Evolutionary conservation across 768 basidiomycete genomes (phyloP).

Genomic region (Termitomyces sp.): DNA sequence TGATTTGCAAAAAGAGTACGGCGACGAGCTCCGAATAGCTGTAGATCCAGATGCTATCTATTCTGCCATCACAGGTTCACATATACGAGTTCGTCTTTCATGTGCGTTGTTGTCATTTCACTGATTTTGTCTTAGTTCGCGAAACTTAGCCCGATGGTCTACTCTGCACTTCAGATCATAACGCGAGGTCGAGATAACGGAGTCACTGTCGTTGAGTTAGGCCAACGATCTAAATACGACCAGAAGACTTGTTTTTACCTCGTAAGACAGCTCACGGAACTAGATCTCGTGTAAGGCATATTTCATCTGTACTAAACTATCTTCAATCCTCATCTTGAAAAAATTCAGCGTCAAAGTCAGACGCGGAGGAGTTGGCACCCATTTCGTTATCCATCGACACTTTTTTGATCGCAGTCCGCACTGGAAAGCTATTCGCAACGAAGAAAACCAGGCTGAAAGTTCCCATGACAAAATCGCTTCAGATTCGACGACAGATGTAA

Average conservation of each 20-base stretch:
- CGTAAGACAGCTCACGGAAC: constrained; percentile 65
- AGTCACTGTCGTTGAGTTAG: constrained; percentile 72
- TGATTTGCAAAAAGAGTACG: constrained; percentile 51
- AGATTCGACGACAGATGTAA: constrained; percentile 16
- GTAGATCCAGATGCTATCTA: constrained; percentile 72
- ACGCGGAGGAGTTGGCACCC: constrained; percentile 68
- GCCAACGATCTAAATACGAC: constrained; percentile 75
- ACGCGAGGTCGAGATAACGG: constrained; percentile 78
- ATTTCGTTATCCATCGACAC: constrained; percentile 79
- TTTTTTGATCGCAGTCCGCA: constrained; percentile 71
- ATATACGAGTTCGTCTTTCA: constrained; percentile 58
- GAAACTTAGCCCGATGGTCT: constrained; percentile 82
- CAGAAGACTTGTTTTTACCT: constrained; percentile 90
- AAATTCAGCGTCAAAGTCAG: constrained; percentile 65
- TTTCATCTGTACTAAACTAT: not conserved
- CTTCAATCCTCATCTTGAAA: constrained; percentile 1
- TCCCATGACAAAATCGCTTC: constrained; percentile 11
- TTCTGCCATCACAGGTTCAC: constrained; percentile 78
- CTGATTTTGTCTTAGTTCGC: constrained; percentile 44
- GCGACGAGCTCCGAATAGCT: constrained; percentile 64
- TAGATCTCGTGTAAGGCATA: constrained; percentile 62
- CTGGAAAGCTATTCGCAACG: constrained; percentile 75
- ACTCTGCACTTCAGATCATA: constrained; percentile 77
- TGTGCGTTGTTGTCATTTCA: not conserved
- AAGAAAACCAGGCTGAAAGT: constrained; percentile 51